Evolutionary conservation across 257 asterid species (phyloP).

Genomic region (Nicotiana undulata): DNA sequence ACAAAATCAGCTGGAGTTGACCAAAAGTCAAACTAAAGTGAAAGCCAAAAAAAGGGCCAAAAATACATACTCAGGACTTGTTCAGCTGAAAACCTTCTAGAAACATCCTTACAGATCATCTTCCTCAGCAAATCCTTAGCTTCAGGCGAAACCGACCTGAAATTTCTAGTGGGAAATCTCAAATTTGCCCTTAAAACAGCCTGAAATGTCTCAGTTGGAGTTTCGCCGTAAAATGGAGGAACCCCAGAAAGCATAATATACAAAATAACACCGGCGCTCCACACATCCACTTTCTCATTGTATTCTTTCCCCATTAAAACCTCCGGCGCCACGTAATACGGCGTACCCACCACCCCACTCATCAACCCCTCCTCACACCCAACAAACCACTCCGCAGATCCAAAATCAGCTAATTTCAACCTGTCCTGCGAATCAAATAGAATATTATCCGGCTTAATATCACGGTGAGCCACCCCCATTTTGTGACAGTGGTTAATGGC

Average conservation of each 20-base stretch:
- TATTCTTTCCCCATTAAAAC: slow-evolving; percentile 17
- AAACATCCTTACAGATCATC: slow-evolving; percentile 32
- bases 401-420: slow-evolving; percentile 51
- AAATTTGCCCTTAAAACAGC: slow-evolving; percentile 27
- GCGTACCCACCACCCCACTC: slow-evolving; percentile 29
- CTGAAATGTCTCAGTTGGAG: slow-evolving; percentile 20
- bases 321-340: slow-evolving; percentile 29
- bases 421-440: slow-evolving; percentile 41
- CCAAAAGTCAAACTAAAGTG: neutral
- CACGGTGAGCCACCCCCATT: slow-evolving; percentile 49
- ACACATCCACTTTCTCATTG: slow-evolving; percentile 20
- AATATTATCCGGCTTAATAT: slow-evolving; percentile 57
- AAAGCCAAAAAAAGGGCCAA: neutral
- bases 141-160: slow-evolving; percentile 20
- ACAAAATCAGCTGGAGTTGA: neutral
- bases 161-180: slow-evolving; percentile 21
- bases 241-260: slow-evolving; percentile 30
- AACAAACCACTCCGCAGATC: slow-evolving; percentile 48
- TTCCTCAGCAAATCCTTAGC: slow-evolving; percentile 35
- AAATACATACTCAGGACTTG: slow-evolving; percentile 30
- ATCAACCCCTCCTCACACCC: slow-evolving; percentile 7
- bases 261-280: slow-evolving; percentile 29
- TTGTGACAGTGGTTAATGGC: slow-evolving; percentile 51
- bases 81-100: slow-evolving; percentile 23
- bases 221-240: slow-evolving; percentile 25